Base-by-base conservation (phyloP, 75 land plant species). In the Gnetum montanum region DNA sequence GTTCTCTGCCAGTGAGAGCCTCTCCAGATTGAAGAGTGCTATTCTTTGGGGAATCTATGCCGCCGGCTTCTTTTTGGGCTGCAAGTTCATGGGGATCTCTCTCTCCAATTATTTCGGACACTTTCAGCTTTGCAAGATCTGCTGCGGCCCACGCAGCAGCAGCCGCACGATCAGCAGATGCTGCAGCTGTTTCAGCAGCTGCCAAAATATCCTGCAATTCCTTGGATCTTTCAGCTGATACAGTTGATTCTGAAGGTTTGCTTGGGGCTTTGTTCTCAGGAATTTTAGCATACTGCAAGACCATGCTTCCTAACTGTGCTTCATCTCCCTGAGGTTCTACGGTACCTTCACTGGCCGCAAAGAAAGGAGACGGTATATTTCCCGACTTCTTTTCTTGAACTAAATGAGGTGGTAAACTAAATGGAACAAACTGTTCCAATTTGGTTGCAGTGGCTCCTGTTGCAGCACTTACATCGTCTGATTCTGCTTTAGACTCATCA, bases 111-210 rank as follows among this genome's bases (percentile, higher is more conserved):
- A 83, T 54, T 49, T 79, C 82, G 27, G 60, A 22, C 16, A 86
- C 72, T 53, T 65, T 69, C 26, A 73, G 44, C 54, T 80, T 75
- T 20, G 83, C 80, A 40, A 85, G 82, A 54, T 65, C 69, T 36
- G 90, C 94, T 46, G 82, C 89, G 30, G 90, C 71, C 23, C 94
- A 76, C 18, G 94, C 94, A 59, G 82, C 80, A 34, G 77, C 67
- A 15, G 94, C 94, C 34, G 94, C 94, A 54, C 64, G 71, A 33
- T 88, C 92, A 8, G 92, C 92, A 57, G 54, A 36, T 31, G 75
- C 83, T 62, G 87, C 87, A 61, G 94, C 90, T 31, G 66, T 72
- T 60, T 78, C 79, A 16, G 93, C 93, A 60, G 93, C 93, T 49
- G 67, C 77, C 46, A 78, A 57, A 8, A 81, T 68, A 67, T 84